Percentiles rank a stretch among this genome's conserved stretches.
Evolutionary conservation across 2,329 filamentous ascomycete species (phyloP).

Genomic region (Celoporthe dispersa): DNA sequence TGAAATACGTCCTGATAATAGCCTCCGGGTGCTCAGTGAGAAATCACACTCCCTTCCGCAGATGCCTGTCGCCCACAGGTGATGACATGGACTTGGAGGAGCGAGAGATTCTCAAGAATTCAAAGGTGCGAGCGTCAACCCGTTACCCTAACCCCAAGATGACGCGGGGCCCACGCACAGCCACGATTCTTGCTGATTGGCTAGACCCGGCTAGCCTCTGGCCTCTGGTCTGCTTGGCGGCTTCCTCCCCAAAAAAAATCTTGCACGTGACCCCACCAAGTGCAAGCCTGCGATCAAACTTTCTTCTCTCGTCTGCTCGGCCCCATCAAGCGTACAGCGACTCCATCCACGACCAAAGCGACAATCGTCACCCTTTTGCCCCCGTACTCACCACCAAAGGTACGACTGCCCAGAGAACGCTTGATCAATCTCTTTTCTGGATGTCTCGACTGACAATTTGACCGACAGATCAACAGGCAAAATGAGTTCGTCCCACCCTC

Average conservation of each 20-base stretch:
- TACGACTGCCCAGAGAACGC: constrained; percentile 14
- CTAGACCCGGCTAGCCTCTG: not conserved
- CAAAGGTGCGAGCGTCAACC: not conserved
- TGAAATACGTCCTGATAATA: not conserved
- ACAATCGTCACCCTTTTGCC: constrained; percentile 27
- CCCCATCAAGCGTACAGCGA: constrained; percentile 22
- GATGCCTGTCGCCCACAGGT: not conserved
- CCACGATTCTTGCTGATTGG: not conserved
- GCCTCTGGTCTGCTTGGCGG: not conserved
- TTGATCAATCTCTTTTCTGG: not conserved
- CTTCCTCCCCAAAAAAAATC: constrained; percentile 5
- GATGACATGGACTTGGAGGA: not conserved
- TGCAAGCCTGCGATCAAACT: constrained; percentile 3
- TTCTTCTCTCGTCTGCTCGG: constrained; percentile 19
- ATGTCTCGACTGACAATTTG: constrained; percentile 30
- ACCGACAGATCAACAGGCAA: constrained; percentile 50
- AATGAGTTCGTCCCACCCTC: constrained; percentile 57
- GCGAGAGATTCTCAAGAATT: not conserved
- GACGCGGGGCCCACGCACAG: not conserved
- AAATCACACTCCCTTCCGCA: not conserved
- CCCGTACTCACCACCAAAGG: constrained; percentile 28
- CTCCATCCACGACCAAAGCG: constrained; percentile 30
- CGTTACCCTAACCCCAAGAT: not conserved
- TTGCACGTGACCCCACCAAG: constrained; percentile 21
- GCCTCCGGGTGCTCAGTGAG: not conserved